Base-by-base conservation (phyloP, 2,329 filamentous ascomycete species). In the Arthrobotrys iridis region DNA sequence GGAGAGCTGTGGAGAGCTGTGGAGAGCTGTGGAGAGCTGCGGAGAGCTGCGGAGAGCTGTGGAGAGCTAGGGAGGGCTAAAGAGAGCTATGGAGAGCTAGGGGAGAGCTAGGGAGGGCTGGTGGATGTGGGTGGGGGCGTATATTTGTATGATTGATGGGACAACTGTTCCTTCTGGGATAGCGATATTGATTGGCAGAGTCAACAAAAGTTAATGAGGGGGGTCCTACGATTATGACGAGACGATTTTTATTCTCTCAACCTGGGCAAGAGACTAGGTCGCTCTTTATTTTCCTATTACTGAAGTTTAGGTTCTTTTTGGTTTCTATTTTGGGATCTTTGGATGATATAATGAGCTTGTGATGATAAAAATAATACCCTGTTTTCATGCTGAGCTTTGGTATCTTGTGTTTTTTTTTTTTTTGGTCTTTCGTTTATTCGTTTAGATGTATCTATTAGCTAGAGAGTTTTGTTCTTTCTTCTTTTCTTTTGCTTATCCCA, bases 101-200 rank as follows among this genome's bases (percentile, higher is more conserved):
- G 26, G 0, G 18, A n/a, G 20, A 22, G 8, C 5, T 4, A 4
- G 26, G 24, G 8, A 7, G 26, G 15, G 30, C n/a, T 1, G 28
- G 30, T 37, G 30, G 50, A 55, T 24, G 46, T 50, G 62, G n/a
- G n/a, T n/a, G n/a, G n/a, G n/a, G n/a, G 20, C 35, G 62, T 66
- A 66, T 66, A 52, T 57, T 57, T 57, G 33, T 43, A 30, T 40
- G 59, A 35, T 33, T 28, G 48, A 20, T 33, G 48, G 28, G 15
- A 1, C 11, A 2, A n/a, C 10, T 8, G 35, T 37, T 35, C 8
- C 30, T 24, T 24, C 24, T 4, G 22, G 24, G 43, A 6, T 20
- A 6, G 13, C 13, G 6, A 8, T 15, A 20, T 48, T 48, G 28
- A 52, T 52, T 7, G 26, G 13, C 20, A n/a, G n/a, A n/a, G n/a